phyloP scores from a whole-genome alignment of 2,329 filamentous ascomycete genomes.

The Monosporascus ibericus region DNA sequence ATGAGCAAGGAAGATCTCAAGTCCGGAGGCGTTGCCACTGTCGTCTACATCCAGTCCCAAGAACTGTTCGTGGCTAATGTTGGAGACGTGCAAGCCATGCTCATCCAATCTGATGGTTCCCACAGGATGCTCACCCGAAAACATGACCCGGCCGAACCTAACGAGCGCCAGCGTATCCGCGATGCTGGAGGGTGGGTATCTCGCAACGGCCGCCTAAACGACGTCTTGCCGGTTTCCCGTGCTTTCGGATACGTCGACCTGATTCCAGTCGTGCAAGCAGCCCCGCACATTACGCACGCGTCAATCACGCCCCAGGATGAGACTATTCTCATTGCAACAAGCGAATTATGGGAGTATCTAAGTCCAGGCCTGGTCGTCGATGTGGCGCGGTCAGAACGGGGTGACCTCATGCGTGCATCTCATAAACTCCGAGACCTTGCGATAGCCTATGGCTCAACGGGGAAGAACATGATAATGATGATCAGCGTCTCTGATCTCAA shows the following conservation, averaged over 20 bases:
- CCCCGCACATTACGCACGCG: slow-evolving; percentile 74
- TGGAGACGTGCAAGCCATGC: slow-evolving; percentile 89
- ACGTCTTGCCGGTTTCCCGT: slow-evolving; percentile 81
- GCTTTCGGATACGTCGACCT: slow-evolving; percentile 93
- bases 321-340: slow-evolving; percentile 84
- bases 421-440: slow-evolving; percentile 93
- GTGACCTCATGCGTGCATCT: slow-evolving; percentile 88
- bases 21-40: slow-evolving; percentile 86
- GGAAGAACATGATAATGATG: slow-evolving; percentile 99
- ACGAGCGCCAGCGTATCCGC: slow-evolving; percentile 81
- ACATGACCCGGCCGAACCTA: slow-evolving; percentile 84
- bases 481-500: slow-evolving; percentile 88
- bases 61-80: slow-evolving; percentile 94
- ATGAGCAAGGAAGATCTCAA: slow-evolving; percentile 84
- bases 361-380: slow-evolving; percentile 87
- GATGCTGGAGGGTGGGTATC: slow-evolving; percentile 96
- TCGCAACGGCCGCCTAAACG: slow-evolving; percentile 87
- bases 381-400: slow-evolving; percentile 77
- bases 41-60: slow-evolving; percentile 82
- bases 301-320: slow-evolving; percentile 84
- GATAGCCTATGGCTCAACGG: slow-evolving; percentile 88
- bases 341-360: slow-evolving; percentile 92
- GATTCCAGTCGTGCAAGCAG: slow-evolving; percentile 88
- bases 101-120: slow-evolving; percentile 83
- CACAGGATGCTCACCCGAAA: slow-evolving; percentile 81